Evolutionary conservation across 2,329 filamentous ascomycete genomes (phyloP).

Genomic region (Colletotrichum karsti): DNA sequence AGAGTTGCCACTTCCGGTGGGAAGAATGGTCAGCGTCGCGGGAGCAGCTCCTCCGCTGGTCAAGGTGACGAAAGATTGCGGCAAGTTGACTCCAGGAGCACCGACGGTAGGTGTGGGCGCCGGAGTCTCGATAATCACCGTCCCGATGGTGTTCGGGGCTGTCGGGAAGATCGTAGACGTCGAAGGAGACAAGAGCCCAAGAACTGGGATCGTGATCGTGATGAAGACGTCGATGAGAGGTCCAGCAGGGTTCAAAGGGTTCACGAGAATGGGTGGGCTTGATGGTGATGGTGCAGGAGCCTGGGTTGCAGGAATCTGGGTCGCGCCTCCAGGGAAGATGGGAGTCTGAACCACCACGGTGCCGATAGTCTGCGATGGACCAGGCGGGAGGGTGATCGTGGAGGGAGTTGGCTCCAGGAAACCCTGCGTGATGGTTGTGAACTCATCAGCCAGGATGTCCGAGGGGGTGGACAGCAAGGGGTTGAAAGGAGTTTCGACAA

Average conservation of each 20-base stretch:
- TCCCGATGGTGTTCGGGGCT: background rate
- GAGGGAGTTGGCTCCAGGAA: slow-evolving; percentile 5
- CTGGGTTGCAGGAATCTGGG: background rate
- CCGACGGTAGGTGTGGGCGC: background rate
- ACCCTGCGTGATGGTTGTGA: slow-evolving; percentile 16
- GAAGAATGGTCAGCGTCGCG: background rate
- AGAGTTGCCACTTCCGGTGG: background rate
- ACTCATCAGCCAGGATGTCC: background rate
- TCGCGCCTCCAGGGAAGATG: slow-evolving; percentile 3
- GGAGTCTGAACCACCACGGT: slow-evolving; percentile 25
- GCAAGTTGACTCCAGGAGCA: background rate
- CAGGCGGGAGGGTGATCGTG: slow-evolving; percentile 8
- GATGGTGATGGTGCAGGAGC: too few species aligned
- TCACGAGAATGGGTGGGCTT: too few species aligned
- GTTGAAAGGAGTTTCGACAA: slow-evolving; percentile 18
- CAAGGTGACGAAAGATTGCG: background rate
- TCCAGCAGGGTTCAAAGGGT: background rate
- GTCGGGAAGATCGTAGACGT: background rate
- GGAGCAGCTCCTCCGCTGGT: background rate
- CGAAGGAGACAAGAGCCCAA: background rate
- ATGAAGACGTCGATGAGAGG: background rate
- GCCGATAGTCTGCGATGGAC: background rate
- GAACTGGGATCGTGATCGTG: background rate
- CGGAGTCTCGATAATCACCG: slow-evolving; percentile 20
- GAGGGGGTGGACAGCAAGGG: background rate